Percentiles rank a stretch among this genome's conserved stretches.
These are phyloP conservation scores for Fusarium pseudograminearum DNA, from an alignment of 2,329 filamentous ascomycete species.

Conservation along the genomic window DNA sequence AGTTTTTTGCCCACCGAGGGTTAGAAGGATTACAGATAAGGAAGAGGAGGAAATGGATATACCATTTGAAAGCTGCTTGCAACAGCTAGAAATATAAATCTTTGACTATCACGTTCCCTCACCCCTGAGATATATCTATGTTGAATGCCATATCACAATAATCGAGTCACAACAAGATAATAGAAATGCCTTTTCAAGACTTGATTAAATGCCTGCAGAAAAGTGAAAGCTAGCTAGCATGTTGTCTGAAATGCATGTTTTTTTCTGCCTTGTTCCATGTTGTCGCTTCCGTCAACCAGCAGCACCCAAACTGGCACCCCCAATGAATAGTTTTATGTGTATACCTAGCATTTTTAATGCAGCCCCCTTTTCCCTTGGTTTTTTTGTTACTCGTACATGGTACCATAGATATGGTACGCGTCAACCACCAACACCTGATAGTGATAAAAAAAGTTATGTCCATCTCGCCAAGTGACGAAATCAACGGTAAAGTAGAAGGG, in stretches of 20 bases:
- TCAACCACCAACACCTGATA: conserved; percentile 28
- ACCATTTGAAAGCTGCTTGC: not conserved
- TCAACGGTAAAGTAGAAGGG: not conserved
- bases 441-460: conserved; percentile 8
- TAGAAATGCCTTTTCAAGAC: not conserved
- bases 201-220: conserved; percentile 6
- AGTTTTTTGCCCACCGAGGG: not conserved
- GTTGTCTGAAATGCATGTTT: conserved; percentile 10
- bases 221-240: conserved; percentile 1
- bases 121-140: not conserved
- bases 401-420: conserved; percentile 8
- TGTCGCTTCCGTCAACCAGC: conserved; percentile 3
- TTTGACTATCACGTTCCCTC: not conserved
- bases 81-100: not conserved
- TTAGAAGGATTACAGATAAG: conserved; percentile 7
- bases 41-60: conserved; percentile 8
- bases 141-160: not conserved
- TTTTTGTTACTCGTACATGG: conserved; percentile 34
- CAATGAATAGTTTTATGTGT: conserved; percentile 7
- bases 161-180: not conserved
- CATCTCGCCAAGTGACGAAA: not conserved
- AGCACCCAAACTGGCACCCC: conserved; percentile 10
- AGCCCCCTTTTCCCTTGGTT: not conserved
- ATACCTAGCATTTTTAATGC: conserved; percentile 17
- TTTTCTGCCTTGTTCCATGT: conserved; percentile 1